A percentile compares a stretch with the other conserved stretches of the same genome.
Evolutionary conservation across 2,329 filamentous ascomycete species (phyloP).

Genomic region (Fonsecaea multimorphosa): DNA sequence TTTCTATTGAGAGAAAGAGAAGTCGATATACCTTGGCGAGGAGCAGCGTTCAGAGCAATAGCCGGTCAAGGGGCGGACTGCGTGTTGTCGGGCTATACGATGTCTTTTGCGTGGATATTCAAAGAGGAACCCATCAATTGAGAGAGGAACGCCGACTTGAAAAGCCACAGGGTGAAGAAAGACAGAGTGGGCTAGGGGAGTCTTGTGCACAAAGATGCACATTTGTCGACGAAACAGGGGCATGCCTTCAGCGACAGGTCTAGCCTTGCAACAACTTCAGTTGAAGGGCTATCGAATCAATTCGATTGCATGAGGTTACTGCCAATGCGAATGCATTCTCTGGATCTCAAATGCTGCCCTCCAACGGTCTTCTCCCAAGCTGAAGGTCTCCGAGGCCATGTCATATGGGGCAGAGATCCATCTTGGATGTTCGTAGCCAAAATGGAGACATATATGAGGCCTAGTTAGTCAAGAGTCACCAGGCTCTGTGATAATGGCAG

Average conservation of each 20-base stretch:
- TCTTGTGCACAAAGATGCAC: background rate
- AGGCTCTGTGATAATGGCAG: background rate
- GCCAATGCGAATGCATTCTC: background rate
- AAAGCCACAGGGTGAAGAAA: background rate
- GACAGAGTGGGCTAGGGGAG: background rate
- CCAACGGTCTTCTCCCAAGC: background rate
- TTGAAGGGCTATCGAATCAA: background rate
- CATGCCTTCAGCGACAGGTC: background rate
- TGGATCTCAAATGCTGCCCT: background rate
- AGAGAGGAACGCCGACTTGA: background rate
- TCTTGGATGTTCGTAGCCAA: background rate
- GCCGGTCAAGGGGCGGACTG: background rate
- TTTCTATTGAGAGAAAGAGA: background rate
- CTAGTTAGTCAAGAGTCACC: background rate
- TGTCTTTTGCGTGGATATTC: background rate
- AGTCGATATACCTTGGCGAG: background rate
- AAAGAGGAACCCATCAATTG: background rate
- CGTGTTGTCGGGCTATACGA: background rate
- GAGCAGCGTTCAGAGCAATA: background rate
- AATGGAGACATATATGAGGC: background rate
- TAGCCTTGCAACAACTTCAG: background rate
- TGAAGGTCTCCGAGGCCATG: background rate
- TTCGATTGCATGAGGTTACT: background rate
- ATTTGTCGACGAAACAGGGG: background rate
- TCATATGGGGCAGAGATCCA: background rate